Conservation (phyloP, 345 rosid genomes). For the Syzygium oleosum region DNA sequence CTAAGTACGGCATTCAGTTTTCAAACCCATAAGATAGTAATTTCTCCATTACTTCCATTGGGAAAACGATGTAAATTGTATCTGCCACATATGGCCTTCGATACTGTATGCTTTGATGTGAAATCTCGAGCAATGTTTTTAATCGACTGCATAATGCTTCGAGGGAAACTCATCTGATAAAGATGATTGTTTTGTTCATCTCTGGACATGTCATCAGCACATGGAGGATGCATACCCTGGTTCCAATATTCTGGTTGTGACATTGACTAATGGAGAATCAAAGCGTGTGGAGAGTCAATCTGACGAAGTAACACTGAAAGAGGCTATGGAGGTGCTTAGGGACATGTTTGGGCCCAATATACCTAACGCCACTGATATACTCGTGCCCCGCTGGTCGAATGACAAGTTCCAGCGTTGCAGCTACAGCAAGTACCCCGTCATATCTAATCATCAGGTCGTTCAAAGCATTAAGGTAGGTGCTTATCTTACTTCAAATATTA, state of each 20-base stretch:
- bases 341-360: slow-evolving; percentile 87
- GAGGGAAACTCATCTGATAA: background rate
- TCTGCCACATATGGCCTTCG: background rate
- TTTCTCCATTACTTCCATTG: background rate
- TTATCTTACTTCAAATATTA: background rate
- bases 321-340: slow-evolving; percentile 79
- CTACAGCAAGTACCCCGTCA: slow-evolving; percentile 92
- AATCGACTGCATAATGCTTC: background rate
- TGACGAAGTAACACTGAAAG: slow-evolving; percentile 60
- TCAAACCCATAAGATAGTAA: no score
- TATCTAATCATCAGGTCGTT: slow-evolving; percentile 43
- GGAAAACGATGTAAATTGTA: background rate
- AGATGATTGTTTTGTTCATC: slow-evolving; percentile 23
- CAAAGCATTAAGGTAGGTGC: slow-evolving; percentile 56
- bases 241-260: slow-evolving; percentile 80
- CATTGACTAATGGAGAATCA: slow-evolving; percentile 86
- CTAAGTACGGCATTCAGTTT: background rate
- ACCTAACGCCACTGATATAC: slow-evolving; percentile 69
- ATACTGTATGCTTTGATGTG: background rate
- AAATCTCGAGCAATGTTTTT: background rate
- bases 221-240: slow-evolving; percentile 97
- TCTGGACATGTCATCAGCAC: slow-evolving; percentile 56
- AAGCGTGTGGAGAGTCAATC: slow-evolving; percentile 89
- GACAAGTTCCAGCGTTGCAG: slow-evolving; percentile 95
- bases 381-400: slow-evolving; percentile 98